Conservation (phyloP, 2,329 filamentous ascomycete genomes). For the Paecilomyces variotii region DNA sequence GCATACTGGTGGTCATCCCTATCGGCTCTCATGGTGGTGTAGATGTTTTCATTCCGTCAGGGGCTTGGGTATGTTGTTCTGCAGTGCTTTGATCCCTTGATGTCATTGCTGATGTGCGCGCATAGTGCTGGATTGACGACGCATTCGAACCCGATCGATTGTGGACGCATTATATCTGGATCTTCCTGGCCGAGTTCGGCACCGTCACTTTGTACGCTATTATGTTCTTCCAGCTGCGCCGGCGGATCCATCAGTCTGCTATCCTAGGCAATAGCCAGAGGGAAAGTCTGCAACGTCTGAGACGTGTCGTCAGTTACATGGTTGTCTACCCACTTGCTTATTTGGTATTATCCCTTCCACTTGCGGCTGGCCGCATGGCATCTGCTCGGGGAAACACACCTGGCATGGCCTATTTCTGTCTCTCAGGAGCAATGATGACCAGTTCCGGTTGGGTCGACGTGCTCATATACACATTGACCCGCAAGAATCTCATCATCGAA, state of each 20-base stretch:
- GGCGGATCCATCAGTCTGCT: slow-evolving; percentile 32
- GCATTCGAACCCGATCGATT: slow-evolving; percentile 38
- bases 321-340: slow-evolving; percentile 46
- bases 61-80: slow-evolving; percentile 40
- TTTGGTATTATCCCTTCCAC: slow-evolving; percentile 55
- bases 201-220: slow-evolving; percentile 42
- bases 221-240: slow-evolving; percentile 42
- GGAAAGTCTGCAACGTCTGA: slow-evolving; percentile 30
- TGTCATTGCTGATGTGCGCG: slow-evolving; percentile 5
- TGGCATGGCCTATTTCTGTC: slow-evolving; percentile 39
- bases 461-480: slow-evolving; percentile 50
- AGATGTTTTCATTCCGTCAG: slow-evolving; percentile 41
- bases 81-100: neutral
- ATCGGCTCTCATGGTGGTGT: slow-evolving; percentile 33
- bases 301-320: slow-evolving; percentile 40
- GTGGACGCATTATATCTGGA: slow-evolving; percentile 48
- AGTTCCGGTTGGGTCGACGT: slow-evolving; percentile 54
- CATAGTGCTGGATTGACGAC: slow-evolving; percentile 44
- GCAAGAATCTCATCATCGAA: slow-evolving; percentile 47
- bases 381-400: slow-evolving; percentile 26
- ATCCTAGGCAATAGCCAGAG: slow-evolving; percentile 28
- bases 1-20: slow-evolving; percentile 41
- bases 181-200: slow-evolving; percentile 46
- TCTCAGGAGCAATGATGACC: slow-evolving; percentile 49
- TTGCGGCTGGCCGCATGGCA: slow-evolving; percentile 43